Evolutionary conservation across 768 basidiomycete genomes (phyloP).

Genomic region (Mycena indigotica): DNA sequence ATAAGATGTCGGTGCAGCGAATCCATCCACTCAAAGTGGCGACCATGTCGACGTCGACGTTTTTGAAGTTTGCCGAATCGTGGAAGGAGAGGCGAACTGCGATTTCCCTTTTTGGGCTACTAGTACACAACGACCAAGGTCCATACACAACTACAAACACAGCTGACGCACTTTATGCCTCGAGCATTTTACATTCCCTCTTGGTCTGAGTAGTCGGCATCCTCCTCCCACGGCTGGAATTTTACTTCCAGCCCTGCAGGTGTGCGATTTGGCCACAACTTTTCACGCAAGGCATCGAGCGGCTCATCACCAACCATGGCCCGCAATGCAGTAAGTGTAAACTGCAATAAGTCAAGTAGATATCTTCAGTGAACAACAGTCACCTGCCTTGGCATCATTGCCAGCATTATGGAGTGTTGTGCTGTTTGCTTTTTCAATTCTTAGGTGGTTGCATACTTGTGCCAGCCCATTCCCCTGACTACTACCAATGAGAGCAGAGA

Average conservation of each 20-base stretch:
- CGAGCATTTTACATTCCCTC: conserved; percentile 33
- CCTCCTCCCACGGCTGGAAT: conserved; percentile 49
- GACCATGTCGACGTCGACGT: not conserved
- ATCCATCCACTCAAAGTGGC: conserved; percentile 5
- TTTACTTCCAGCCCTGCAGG: conserved; percentile 37
- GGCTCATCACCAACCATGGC: conserved; percentile 57
- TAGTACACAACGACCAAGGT: not conserved
- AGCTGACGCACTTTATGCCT: not conserved
- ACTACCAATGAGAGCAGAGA: conserved; percentile 47
- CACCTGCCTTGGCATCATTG: conserved; percentile 57
- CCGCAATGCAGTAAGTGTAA: conserved; percentile 49
- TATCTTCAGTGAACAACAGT: not conserved
- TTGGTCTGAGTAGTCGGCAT: conserved; percentile 46
- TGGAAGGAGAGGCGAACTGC: not conserved
- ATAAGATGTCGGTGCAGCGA: conserved; percentile 14
- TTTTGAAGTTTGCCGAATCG: not conserved
- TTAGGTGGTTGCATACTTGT: conserved; percentile 49
- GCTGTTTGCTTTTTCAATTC: conserved; percentile 37
- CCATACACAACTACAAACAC: too few species aligned
- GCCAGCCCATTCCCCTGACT: conserved; percentile 44
- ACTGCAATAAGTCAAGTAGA: conserved; percentile 34
- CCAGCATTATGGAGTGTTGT: conserved; percentile 59
- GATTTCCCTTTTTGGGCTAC: not conserved
- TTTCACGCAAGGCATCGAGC: conserved; percentile 55
- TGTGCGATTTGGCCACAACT: conserved; percentile 55